Conservation (phyloP, 1,139 yeast species). For the Yamadazyma siamensis region DNA sequence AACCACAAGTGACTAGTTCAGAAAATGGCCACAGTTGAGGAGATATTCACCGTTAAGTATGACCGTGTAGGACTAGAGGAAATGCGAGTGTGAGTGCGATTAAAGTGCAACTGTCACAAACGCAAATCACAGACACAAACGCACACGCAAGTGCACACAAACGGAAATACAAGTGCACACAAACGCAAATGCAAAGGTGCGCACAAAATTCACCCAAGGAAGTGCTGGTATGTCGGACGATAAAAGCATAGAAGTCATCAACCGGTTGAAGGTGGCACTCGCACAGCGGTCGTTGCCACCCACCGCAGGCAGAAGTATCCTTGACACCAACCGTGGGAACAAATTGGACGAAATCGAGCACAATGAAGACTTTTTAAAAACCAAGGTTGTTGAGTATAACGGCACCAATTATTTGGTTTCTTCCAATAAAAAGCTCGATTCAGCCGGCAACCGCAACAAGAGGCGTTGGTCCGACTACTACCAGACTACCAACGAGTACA, state of each 20-base stretch:
- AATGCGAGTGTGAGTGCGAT: too few relatives aligned
- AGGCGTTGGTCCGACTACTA: conserved; percentile 37
- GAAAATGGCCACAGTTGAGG: too few relatives aligned
- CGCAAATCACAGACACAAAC: too few relatives aligned
- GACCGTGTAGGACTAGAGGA: too few relatives aligned
- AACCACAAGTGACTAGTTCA: too few relatives aligned
- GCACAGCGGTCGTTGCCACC: conserved; percentile 13
- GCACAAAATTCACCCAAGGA: too few relatives aligned
- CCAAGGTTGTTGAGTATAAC: conserved; percentile 41
- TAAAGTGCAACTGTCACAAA: too few relatives aligned
- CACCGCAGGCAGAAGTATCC: conserved; percentile 12
- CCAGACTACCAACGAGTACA: conserved; percentile 18
- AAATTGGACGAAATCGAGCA: conserved; percentile 22
- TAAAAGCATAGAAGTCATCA: conserved; percentile 37
- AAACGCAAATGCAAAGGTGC: too few relatives aligned
- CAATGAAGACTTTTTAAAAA: conserved; percentile 23
- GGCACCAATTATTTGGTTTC: conserved; percentile 40
- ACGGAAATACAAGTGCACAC: too few relatives aligned
- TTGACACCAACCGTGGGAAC: conserved; percentile 34
- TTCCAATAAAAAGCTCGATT: conserved; percentile 34
- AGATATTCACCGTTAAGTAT: too few relatives aligned
- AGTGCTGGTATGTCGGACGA: conserved; percentile 32
- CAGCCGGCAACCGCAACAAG: conserved; percentile 24
- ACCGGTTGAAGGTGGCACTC: conserved; percentile 39
- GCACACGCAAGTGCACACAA: too few relatives aligned